These are phyloP conservation scores for Globisporangium solare DNA, from an alignment of 352 stramenopile species.

Conservation along the genomic window DNA sequence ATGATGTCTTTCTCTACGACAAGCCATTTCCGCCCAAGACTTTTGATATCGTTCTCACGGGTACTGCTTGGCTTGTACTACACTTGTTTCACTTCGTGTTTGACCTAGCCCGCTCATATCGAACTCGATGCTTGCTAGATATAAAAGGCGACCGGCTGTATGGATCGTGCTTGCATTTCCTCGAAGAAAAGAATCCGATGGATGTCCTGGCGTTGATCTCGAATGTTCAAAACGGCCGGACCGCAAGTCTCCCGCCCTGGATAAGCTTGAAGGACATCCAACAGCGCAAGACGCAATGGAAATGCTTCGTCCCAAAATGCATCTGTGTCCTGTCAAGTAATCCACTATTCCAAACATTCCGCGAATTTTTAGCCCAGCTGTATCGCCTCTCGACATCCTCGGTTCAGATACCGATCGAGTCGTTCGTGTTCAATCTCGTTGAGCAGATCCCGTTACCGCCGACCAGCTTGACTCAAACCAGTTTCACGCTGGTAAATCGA, in stretches of 20 bases:
- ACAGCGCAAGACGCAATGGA: conserved; percentile 44
- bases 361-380: conserved; percentile 32
- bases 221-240: conserved; percentile 33
- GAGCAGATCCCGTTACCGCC: conserved; percentile 39
- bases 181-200: conserved; percentile 54
- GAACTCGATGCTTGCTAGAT: conserved; percentile 20
- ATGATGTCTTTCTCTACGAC: conserved; percentile 43
- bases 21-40: conserved; percentile 32
- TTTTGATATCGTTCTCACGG: conserved; percentile 73
- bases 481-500: conserved; percentile 34
- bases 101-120: too few relatives aligned
- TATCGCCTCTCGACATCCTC: conserved; percentile 35
- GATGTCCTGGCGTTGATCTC: conserved; percentile 61
- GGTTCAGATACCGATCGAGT: conserved; percentile 27
- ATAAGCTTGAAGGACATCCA: conserved; percentile 69
- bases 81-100: background rate
- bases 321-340: conserved; percentile 54
- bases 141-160: conserved; percentile 53
- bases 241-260: conserved; percentile 48
- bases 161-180: conserved; percentile 61
- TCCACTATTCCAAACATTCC: conserved; percentile 58
- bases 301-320: conserved; percentile 59
- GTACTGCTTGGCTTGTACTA: conserved; percentile 10
- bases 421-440: conserved; percentile 50
- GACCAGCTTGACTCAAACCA: conserved; percentile 23